These are phyloP conservation scores for Rhodamnia rubescens DNA, from an alignment of 345 rosid species.

Conservation along the genomic window DNA sequence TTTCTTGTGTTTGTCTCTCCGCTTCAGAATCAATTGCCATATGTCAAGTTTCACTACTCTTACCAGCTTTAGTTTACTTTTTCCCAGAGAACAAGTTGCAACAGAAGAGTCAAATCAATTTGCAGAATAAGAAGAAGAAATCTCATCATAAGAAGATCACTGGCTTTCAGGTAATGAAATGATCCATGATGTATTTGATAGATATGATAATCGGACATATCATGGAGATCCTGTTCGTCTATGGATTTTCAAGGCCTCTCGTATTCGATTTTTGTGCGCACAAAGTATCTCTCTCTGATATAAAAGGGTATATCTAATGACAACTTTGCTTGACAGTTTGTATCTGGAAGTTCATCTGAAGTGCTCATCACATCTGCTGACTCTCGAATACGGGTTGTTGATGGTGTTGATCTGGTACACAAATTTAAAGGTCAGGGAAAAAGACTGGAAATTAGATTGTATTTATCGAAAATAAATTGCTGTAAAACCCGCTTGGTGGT, in stretches of 20 bases:
- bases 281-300: neutral
- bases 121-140: constrained; percentile 89
- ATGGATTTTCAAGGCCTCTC: neutral
- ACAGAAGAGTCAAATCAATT: constrained; percentile 58
- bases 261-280: neutral
- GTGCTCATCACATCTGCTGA: constrained; percentile 89
- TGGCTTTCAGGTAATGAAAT: constrained; percentile 79
- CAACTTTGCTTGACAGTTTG: constrained; percentile 43
- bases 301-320: neutral
- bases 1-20: neutral
- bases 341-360: constrained; percentile 85
- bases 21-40: neutral
- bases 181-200: neutral
- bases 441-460: neutral
- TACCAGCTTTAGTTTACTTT: neutral
- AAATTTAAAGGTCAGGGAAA: constrained; percentile 70
- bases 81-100: constrained; percentile 79
- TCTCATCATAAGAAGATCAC: constrained; percentile 86
- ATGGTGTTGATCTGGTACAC: constrained; percentile 70
- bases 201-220: neutral
- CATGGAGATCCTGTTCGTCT: neutral
- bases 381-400: constrained; percentile 80
- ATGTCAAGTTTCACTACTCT: neutral
- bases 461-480: neutral
- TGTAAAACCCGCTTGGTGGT: neutral